phyloP scores from a whole-genome alignment of 495 filamentous ascomycete species.

The Hypoxylon trugodes region DNA sequence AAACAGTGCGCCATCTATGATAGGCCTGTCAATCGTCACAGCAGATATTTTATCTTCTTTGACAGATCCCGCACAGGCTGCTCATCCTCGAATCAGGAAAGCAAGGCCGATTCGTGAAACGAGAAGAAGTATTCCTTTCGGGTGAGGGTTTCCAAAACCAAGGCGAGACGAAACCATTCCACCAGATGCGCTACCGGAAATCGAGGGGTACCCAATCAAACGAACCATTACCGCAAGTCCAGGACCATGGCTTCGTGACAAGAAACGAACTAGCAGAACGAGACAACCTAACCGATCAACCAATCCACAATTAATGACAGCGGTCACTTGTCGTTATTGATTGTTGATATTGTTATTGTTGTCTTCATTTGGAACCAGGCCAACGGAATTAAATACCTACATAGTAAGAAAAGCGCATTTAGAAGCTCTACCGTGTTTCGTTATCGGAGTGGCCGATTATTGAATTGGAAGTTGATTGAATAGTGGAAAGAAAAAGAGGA shows the following conservation, averaged over 20 bases:
- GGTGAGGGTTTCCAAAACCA: slow-evolving; percentile 36
- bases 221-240: slow-evolving; percentile 7
- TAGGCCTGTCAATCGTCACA: slow-evolving; percentile 28
- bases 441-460: slow-evolving; percentile 1
- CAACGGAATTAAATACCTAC: slow-evolving; percentile 7
- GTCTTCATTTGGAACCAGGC: slow-evolving; percentile 26
- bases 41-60: slow-evolving; percentile 13
- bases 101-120: slow-evolving; percentile 40
- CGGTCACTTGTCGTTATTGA: no score
- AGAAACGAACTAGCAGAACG: slow-evolving; percentile 16
- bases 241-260: slow-evolving; percentile 23
- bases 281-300: no score
- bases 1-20: slow-evolving; percentile 21
- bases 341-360: not conserved
- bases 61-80: slow-evolving; percentile 33
- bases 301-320: slow-evolving; percentile 21
- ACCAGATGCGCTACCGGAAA: slow-evolving; percentile 35
- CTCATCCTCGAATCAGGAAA: slow-evolving; percentile 38
- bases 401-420: slow-evolving; percentile 10
- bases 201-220: slow-evolving; percentile 30
- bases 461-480: not conserved
- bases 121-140: slow-evolving; percentile 36
- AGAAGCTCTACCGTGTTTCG: slow-evolving; percentile 10
- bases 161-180: slow-evolving; percentile 37
- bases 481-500: not conserved